These are phyloP conservation scores for Acer campestre DNA, from an alignment of 345 rosid genomes.

Conservation along the genomic window DNA sequence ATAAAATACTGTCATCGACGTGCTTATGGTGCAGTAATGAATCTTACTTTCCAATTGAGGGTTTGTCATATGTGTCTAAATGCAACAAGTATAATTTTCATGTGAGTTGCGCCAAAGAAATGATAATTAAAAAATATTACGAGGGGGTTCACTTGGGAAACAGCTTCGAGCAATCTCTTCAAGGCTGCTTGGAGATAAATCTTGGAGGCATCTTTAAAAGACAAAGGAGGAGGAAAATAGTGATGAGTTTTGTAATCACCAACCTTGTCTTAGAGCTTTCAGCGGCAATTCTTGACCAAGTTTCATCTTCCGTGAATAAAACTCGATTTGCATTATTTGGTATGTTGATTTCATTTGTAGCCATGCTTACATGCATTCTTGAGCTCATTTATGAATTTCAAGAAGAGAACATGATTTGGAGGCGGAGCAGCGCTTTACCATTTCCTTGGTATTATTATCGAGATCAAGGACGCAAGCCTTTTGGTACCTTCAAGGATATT, in stretches of 20 bases:
- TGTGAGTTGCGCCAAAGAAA: no score
- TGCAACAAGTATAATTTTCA: no score
- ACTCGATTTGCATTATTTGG: background rate
- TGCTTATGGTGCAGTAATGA: no score
- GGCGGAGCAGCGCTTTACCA: background rate
- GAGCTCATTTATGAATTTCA: conserved; percentile 6
- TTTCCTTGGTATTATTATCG: background rate
- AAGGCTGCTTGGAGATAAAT: no score
- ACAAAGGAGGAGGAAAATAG: background rate
- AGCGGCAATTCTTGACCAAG: conserved; percentile 3
- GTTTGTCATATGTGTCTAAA: no score
- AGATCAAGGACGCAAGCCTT: background rate
- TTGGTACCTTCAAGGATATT: conserved; percentile 4
- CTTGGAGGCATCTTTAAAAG: background rate
- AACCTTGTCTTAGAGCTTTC: conserved; percentile 12
- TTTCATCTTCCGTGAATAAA: background rate
- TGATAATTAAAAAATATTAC: no score
- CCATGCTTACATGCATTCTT: background rate
- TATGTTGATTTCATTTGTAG: conserved; percentile 15
- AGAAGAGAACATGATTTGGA: background rate
- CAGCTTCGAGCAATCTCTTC: no score
- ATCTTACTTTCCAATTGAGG: no score
- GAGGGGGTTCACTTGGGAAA: no score
- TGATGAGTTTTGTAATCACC: background rate
- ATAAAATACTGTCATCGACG: no score